phyloP scores from a whole-genome alignment of 1,284 basidiomycete genomes.

The Wolfiporia cocos region DNA sequence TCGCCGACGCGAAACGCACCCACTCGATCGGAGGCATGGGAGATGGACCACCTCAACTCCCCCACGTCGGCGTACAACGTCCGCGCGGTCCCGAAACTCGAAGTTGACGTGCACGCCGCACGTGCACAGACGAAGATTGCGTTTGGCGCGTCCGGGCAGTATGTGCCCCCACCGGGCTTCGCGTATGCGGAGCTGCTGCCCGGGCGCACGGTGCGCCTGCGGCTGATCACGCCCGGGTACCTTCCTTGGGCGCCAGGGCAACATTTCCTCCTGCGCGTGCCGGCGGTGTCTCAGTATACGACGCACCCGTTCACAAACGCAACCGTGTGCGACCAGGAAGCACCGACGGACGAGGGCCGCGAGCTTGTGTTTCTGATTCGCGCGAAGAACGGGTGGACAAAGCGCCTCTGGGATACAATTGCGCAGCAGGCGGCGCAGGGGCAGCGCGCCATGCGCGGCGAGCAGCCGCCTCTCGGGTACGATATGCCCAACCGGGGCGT shows the following conservation, averaged over 20 bases:
- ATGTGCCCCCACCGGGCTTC: constrained; percentile 59
- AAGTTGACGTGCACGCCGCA: constrained; percentile 6
- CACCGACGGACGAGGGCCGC: constrained; percentile 36
- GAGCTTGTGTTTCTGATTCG: constrained; percentile 74
- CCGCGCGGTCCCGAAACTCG: neutral
- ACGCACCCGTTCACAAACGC: constrained; percentile 83
- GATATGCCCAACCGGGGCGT: constrained; percentile 41
- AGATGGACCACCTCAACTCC: constrained; percentile 3
- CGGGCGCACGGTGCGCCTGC: constrained; percentile 72
- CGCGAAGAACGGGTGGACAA: constrained; percentile 73
- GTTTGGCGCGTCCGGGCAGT: constrained; percentile 18
- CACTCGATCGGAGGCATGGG: constrained; percentile 1
- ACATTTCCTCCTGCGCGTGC: constrained; percentile 72
- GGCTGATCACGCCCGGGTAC: constrained; percentile 55
- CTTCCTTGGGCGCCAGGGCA: constrained; percentile 76
- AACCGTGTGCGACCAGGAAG: constrained; percentile 56
- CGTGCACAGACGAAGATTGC: constrained; percentile 5
- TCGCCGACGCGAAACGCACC: constrained; percentile 1
- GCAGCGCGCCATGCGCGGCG: constrained; percentile 20
- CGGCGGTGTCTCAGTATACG: constrained; percentile 60
- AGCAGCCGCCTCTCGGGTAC: constrained; percentile 27
- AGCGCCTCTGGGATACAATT: constrained; percentile 62
- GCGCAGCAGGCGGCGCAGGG: constrained; percentile 26
- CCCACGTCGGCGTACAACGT: neutral
- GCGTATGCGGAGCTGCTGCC: constrained; percentile 77